Evolutionary conservation across 1,284 basidiomycete species (phyloP).

Genomic region (Sporisorium reilianum): DNA sequence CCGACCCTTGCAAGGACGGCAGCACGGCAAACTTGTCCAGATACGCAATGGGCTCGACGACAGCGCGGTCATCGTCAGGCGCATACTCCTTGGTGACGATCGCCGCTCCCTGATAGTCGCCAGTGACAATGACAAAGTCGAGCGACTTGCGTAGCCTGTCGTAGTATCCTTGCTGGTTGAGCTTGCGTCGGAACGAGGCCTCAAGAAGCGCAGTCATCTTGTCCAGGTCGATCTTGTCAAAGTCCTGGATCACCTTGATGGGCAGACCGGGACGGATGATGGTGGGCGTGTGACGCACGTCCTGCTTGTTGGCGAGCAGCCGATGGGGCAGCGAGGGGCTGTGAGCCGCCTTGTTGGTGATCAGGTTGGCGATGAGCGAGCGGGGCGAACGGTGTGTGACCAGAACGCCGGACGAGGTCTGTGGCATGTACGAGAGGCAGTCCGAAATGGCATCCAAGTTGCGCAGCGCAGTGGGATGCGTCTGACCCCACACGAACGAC

Average conservation of each 20-base stretch:
- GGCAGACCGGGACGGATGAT: slow-evolving; percentile 88
- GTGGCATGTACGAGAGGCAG: slow-evolving; percentile 93
- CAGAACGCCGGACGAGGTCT: slow-evolving; percentile 90
- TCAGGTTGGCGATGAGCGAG: slow-evolving; percentile 93
- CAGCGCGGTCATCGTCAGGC: slow-evolving; percentile 45
- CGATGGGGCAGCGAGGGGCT: slow-evolving; percentile 95
- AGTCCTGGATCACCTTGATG: slow-evolving; percentile 79
- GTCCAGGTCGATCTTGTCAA: slow-evolving; percentile 78
- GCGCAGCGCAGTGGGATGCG: slow-evolving; percentile 86
- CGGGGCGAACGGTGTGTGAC: slow-evolving; percentile 97
- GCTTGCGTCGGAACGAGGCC: slow-evolving; percentile 81
- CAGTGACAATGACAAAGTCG: slow-evolving; percentile 94
- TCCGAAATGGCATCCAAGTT: slow-evolving; percentile 88
- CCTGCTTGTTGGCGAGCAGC: slow-evolving; percentile 84
- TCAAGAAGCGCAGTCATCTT: slow-evolving; percentile 87
- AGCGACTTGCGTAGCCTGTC: slow-evolving; percentile 79
- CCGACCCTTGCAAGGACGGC: slow-evolving; percentile 93
- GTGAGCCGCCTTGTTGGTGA: slow-evolving; percentile 97
- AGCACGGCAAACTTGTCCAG: slow-evolving; percentile 99
- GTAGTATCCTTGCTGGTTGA: slow-evolving; percentile 84
- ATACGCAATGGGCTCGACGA: slow-evolving; percentile 78
- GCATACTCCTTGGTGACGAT: slow-evolving; percentile 87
- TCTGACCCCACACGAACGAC: slow-evolving; percentile 86
- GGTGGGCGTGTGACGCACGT: slow-evolving; percentile 91
- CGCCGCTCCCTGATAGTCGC: slow-evolving; percentile 95